Conservation (phyloP, 2,329 filamentous ascomycete species). For the Fusarium ramigenum region DNA sequence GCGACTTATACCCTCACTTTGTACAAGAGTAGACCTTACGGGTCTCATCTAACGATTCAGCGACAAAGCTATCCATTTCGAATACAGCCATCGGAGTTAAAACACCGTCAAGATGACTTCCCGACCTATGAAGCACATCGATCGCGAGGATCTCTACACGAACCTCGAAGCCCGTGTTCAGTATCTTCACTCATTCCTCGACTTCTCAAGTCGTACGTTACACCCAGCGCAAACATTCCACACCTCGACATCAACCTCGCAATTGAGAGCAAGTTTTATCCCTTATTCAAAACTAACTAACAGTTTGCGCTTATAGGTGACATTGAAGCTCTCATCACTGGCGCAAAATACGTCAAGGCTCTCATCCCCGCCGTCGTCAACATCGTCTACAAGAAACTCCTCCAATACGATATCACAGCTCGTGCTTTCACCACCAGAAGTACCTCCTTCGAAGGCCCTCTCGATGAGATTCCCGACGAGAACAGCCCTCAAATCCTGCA, state of each 20-base stretch:
- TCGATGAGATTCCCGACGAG: constrained; percentile 71
- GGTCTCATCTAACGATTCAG: background rate
- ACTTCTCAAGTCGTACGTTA: constrained; percentile 73
- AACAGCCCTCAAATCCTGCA: constrained; percentile 79
- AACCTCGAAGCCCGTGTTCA: constrained; percentile 74
- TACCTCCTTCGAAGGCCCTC: constrained; percentile 72
- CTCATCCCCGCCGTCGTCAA: constrained; percentile 85
- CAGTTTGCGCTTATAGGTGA: constrained; percentile 61
- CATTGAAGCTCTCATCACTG: constrained; percentile 74
- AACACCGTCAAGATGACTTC: constrained; percentile 42
- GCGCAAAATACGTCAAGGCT: constrained; percentile 81
- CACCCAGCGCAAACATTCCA: background rate
- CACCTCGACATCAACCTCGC: background rate
- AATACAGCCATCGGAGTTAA: background rate
- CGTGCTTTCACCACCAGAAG: constrained; percentile 74
- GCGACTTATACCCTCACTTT: background rate
- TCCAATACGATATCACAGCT: constrained; percentile 84
- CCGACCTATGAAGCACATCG: constrained; percentile 65
- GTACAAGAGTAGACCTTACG: background rate
- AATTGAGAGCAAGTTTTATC: background rate
- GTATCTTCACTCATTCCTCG: constrained; percentile 79
- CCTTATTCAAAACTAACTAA: constrained; percentile 3
- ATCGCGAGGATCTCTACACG: constrained; percentile 76
- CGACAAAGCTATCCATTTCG: too few species aligned
- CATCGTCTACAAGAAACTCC: constrained; percentile 83